Evolutionary conservation across 352 stramenopile species (phyloP).

Genomic region (Globisporangium cystogenes): DNA sequence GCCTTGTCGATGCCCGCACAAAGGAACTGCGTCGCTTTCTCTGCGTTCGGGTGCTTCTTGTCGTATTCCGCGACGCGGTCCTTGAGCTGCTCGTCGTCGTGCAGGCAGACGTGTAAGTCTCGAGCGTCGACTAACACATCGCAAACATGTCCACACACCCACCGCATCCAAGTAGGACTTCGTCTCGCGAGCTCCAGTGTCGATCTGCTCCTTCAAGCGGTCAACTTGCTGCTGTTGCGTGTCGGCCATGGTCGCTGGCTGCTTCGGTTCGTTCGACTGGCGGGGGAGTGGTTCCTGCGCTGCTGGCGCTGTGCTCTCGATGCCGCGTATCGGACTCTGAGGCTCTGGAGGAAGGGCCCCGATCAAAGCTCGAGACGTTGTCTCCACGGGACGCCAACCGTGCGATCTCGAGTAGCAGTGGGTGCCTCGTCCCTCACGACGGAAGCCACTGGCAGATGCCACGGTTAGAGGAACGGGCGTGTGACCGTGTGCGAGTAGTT

Average conservation of each 20-base stretch:
- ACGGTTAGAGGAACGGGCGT: too few species aligned
- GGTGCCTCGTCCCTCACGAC: too few species aligned
- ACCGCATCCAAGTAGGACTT: slow-evolving; percentile 45
- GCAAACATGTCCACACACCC: slow-evolving; percentile 7
- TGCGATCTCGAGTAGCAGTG: too few species aligned
- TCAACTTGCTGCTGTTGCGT: slow-evolving; percentile 28
- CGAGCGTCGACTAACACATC: neutral
- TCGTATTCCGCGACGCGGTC: slow-evolving; percentile 54
- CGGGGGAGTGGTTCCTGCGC: neutral
- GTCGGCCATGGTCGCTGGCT: slow-evolving; percentile 28
- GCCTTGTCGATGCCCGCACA: slow-evolving; percentile 26
- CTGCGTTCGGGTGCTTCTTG: slow-evolving; percentile 30
- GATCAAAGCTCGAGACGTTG: too few species aligned
- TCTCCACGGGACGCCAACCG: too few species aligned
- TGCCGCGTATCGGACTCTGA: neutral
- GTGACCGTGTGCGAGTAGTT: too few species aligned
- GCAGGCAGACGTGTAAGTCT: neutral
- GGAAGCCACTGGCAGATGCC: too few species aligned
- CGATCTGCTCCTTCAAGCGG: slow-evolving; percentile 45
- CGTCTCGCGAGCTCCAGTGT: slow-evolving; percentile 43
- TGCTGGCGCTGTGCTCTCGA: neutral
- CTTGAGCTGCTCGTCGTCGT: slow-evolving; percentile 26
- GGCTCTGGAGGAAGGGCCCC: neutral
- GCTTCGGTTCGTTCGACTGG: neutral
- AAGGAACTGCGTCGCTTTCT: slow-evolving; percentile 45